phyloP scores from a whole-genome alignment of 2,329 filamentous ascomycete species.

The Colletotrichum noveboracense region DNA sequence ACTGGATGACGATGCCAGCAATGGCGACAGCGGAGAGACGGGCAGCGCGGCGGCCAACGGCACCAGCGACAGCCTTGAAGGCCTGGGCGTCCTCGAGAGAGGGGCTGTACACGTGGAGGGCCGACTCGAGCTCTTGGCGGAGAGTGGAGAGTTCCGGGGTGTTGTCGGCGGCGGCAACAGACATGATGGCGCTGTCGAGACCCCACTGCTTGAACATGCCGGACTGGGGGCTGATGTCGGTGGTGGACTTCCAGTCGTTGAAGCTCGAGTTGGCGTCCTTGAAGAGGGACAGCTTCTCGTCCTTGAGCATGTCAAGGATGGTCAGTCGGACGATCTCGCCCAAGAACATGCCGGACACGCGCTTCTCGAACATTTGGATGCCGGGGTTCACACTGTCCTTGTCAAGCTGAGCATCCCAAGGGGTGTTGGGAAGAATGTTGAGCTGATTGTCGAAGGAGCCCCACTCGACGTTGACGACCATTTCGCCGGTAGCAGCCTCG shows the following conservation, averaged over 20 bases:
- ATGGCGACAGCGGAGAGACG: slow-evolving; percentile 88
- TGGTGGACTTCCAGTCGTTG: slow-evolving; percentile 75
- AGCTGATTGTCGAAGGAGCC: slow-evolving; percentile 96
- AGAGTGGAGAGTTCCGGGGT: slow-evolving; percentile 74
- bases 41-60: slow-evolving; percentile 87
- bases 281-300: slow-evolving; percentile 74
- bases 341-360: slow-evolving; percentile 96
- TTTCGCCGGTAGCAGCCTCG: slow-evolving; percentile 83
- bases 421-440: slow-evolving; percentile 83
- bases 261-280: slow-evolving; percentile 74
- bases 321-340: slow-evolving; percentile 89
- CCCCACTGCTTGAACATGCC: slow-evolving; percentile 83
- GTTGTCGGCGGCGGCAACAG: slow-evolving; percentile 82
- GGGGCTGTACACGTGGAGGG: slow-evolving; percentile 77
- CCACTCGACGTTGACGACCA: slow-evolving; percentile 99
- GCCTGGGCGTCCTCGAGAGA: slow-evolving; percentile 86
- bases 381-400: slow-evolving; percentile 85
- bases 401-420: slow-evolving; percentile 83
- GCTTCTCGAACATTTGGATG: slow-evolving; percentile 98
- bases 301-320: slow-evolving; percentile 74
- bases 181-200: slow-evolving; percentile 89
- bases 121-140: slow-evolving; percentile 77
- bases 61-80: slow-evolving; percentile 81
- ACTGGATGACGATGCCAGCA: slow-evolving; percentile 81
- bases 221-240: slow-evolving; percentile 68